These are phyloP conservation scores for Ogataea salicorniae DNA, from an alignment of 805 yeast genomes.

Conservation along the genomic window DNA sequence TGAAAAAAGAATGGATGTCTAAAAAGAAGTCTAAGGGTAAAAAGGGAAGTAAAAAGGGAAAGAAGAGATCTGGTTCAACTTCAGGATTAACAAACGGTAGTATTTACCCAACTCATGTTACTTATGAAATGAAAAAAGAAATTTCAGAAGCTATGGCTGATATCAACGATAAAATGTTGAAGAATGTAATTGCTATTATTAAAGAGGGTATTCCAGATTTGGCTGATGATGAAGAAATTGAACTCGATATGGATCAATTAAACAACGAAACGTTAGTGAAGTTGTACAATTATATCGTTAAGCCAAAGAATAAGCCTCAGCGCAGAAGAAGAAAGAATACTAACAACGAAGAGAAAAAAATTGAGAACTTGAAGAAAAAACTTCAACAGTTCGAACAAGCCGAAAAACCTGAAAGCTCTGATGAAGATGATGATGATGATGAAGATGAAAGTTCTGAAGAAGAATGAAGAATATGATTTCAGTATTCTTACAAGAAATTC, in stretches of 20 bases:
- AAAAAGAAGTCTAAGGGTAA: slow-evolving; percentile 38
- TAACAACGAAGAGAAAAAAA: slow-evolving; percentile 64
- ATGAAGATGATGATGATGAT: slow-evolving; percentile 55
- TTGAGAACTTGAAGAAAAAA: slow-evolving; percentile 67
- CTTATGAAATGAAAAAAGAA: slow-evolving; percentile 95
- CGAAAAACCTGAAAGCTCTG: slow-evolving; percentile 59
- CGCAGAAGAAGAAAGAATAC: slow-evolving; percentile 43
- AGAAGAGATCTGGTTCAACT: slow-evolving; percentile 14
- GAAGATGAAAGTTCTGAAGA: slow-evolving; percentile 29
- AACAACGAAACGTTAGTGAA: slow-evolving; percentile 79
- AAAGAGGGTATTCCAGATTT: slow-evolving; percentile 68
- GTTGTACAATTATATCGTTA: slow-evolving; percentile 76
- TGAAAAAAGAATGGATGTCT: slow-evolving; percentile 57
- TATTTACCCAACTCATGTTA: slow-evolving; percentile 43
- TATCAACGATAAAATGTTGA: slow-evolving; percentile 70
- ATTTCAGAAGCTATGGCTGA: slow-evolving; percentile 80
- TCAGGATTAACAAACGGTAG: slow-evolving; percentile 9
- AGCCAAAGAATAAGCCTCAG: slow-evolving; percentile 35
- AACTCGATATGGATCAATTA: slow-evolving; percentile 89
- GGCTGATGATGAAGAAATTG: slow-evolving; percentile 85
- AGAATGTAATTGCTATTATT: slow-evolving; percentile 78
- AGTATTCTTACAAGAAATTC: slow-evolving; percentile 5
- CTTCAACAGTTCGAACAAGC: slow-evolving; percentile 62
- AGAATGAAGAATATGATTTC: slow-evolving; percentile 14
- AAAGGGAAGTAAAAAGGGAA: slow-evolving; percentile 26